Base-by-base conservation (phyloP, 192 early-diverging fungal genomes). In the Podila verticillata region DNA sequence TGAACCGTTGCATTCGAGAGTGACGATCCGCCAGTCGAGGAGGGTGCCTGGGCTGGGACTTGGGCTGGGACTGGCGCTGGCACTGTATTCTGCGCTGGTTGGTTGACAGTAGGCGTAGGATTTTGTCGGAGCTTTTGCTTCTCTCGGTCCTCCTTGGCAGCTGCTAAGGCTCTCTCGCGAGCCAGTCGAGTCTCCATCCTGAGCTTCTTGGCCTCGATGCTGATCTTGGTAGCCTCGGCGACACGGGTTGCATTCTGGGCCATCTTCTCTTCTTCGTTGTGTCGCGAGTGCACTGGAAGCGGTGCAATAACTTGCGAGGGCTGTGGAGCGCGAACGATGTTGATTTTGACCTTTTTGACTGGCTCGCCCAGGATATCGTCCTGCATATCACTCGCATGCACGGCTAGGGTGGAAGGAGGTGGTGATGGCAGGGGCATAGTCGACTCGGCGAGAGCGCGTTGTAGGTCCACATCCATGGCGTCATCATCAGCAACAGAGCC, bases 341-440 rank as follows among this genome's bases (percentile, higher is more conserved):
- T 80, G 60, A 80, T 80, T 32, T 80, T 80, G 35, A 80, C 72
- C 57, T 72, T 79, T 30, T 79, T 79, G 15, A 66, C 19, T 1
- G 69, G 30, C 49, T 48, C 29, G 19, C 48, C 63, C 9, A 2
- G 31, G 63, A 44, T 44, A 4, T 15, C 39, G 39, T 44, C 39
- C 15, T 44, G 39, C 13, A 3, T 44, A 15, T 44, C 39, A 15
- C 39, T 44, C 39, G 39, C 10, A 44, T 17, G 39, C 39, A 44
- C 39, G 17, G 39, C 39, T 44, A 15, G 13, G 13, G 39, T 12
- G 15, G 39, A 44, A 7, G 3, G 39, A 44, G 22, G 51, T 54
- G 51, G 51, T 24, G 51, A 26, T 54, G 22, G 6, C 51, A 15
- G 39, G 39, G 39, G 39, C n/a, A 30, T n/a, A 5, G 54, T 35